A percentile compares a stretch with the other conserved stretches of the same genome.
Conservation (phyloP, 2,329 filamentous ascomycete species). For the Epichloe typhina region DNA sequence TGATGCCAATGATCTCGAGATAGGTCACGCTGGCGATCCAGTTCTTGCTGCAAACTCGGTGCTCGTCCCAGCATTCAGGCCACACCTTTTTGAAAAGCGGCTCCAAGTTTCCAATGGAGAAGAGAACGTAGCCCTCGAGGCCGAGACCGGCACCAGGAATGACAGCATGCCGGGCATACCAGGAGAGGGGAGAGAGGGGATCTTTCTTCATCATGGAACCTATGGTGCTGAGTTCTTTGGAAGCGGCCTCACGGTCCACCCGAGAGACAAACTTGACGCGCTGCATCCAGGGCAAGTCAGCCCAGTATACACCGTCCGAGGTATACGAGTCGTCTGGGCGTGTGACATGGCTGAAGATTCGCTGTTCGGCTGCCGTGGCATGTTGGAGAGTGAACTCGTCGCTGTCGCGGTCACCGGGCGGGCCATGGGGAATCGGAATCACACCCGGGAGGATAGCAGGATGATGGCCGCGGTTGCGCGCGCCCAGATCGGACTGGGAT, state of each 20-base stretch:
- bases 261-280: constrained; percentile 62
- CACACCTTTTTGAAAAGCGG: constrained; percentile 69
- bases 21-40: constrained; percentile 83
- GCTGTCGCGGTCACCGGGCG: constrained; percentile 32
- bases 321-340: constrained; percentile 84
- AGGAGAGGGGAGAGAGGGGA: constrained; percentile 66
- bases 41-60: constrained; percentile 55
- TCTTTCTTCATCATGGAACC: constrained; percentile 76
- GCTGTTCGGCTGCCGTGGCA: constrained; percentile 36
- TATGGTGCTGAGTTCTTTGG: constrained; percentile 51
- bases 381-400: constrained; percentile 30
- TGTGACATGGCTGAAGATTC: constrained; percentile 65
- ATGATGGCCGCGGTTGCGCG: constrained; percentile 9
- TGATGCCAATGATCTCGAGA: constrained; percentile 88
- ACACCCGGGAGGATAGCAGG: constrained; percentile 33
- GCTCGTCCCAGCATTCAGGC: constrained; percentile 60
- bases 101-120: constrained; percentile 88
- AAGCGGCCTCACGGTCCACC: constrained; percentile 58
- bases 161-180: constrained; percentile 83
- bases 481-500: constrained; percentile 3
- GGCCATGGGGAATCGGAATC: constrained; percentile 41
- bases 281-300: constrained; percentile 61
- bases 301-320: constrained; percentile 78
- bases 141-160: constrained; percentile 85
- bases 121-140: constrained; percentile 90